Evolutionary conservation across 2,329 filamentous ascomycete species (phyloP).

Genomic region (Coniochaeta sp.): DNA sequence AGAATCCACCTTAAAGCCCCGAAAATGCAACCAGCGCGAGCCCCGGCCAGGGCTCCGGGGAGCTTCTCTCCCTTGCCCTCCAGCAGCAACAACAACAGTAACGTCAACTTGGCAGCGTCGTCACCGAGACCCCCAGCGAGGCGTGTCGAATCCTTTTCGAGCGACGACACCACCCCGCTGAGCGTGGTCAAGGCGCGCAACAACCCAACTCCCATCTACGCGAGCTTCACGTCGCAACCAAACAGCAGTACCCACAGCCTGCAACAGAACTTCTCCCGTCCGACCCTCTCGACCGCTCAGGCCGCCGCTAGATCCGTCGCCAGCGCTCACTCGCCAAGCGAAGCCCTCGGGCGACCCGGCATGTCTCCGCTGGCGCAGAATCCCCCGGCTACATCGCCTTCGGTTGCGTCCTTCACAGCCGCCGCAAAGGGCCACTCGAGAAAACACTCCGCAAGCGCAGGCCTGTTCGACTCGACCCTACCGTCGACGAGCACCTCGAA

Average conservation of each 20-base stretch:
- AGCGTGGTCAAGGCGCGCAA: conserved; percentile 38
- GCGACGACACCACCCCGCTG: conserved; percentile 34
- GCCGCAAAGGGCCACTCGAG: conserved; percentile 40
- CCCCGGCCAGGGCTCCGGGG: conserved; percentile 41
- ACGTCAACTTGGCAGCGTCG: conserved; percentile 2
- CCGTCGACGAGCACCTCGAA: conserved; percentile 54
- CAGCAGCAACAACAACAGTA: conserved; percentile 10
- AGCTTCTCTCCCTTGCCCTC: conserved; percentile 47
- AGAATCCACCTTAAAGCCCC: conserved; percentile 12
- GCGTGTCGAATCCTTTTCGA: conserved; percentile 37
- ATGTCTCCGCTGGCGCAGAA: conserved; percentile 31
- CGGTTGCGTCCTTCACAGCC: conserved; percentile 25
- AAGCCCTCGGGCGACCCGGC: conserved; percentile 18
- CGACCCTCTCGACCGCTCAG: conserved; percentile 23
- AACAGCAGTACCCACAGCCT: conserved; percentile 40
- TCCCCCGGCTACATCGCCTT: conserved; percentile 25
- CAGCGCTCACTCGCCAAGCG: conserved; percentile 18
- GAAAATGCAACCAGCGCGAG: conserved; percentile 41
- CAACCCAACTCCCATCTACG: conserved; percentile 35
- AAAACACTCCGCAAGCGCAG: conserved; percentile 66
- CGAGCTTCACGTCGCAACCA: conserved; percentile 36
- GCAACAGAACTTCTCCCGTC: conserved; percentile 50
- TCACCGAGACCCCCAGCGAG: conserved; percentile 26
- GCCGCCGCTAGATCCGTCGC: conserved; percentile 16
- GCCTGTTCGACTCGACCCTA: conserved; percentile 67